A percentile compares a stretch with the other conserved stretches of the same genome.
phyloP scores from a whole-genome alignment of 192 early-diverging fungal species.

The Linnemannia exigua region DNA sequence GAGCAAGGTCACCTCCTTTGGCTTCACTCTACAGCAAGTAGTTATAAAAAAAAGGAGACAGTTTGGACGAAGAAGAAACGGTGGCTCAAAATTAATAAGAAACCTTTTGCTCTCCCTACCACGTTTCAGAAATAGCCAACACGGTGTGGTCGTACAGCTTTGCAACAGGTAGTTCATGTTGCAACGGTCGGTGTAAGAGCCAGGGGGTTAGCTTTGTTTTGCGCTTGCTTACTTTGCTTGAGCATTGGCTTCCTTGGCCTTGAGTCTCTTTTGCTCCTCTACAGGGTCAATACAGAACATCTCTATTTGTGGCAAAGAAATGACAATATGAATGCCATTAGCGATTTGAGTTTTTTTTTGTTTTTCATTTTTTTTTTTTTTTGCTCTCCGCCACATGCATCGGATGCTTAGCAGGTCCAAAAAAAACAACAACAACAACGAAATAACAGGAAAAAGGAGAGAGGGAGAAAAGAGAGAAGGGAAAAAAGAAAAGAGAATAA shows the following conservation, averaged over 20 bases:
- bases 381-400: not conserved
- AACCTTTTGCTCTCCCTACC: too few species aligned
- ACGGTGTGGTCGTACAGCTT: too few species aligned
- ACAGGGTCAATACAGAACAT: constrained; percentile 52
- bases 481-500: too few species aligned
- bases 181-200: too few species aligned
- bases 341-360: too few species aligned
- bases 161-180: too few species aligned
- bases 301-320: constrained; percentile 21
- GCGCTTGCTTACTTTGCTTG: constrained; percentile 35
- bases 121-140: too few species aligned
- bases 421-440: not conserved
- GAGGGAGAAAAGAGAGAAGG: too few species aligned
- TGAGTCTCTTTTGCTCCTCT: constrained; percentile 43
- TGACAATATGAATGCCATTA: not conserved
- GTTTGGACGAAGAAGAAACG: too few species aligned
- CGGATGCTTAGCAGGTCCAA: not conserved
- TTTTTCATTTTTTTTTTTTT: too few species aligned
- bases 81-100: too few species aligned
- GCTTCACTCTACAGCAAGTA: constrained; percentile 21
- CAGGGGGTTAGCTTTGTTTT: not conserved
- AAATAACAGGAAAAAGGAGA: not conserved
- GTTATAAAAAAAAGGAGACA: not conserved
- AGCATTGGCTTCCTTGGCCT: constrained; percentile 32
- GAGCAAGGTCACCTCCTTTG: constrained; percentile 40